Evolutionary conservation across 805 yeast species (phyloP).

Genomic region (Lipomyces japonicus): DNA sequence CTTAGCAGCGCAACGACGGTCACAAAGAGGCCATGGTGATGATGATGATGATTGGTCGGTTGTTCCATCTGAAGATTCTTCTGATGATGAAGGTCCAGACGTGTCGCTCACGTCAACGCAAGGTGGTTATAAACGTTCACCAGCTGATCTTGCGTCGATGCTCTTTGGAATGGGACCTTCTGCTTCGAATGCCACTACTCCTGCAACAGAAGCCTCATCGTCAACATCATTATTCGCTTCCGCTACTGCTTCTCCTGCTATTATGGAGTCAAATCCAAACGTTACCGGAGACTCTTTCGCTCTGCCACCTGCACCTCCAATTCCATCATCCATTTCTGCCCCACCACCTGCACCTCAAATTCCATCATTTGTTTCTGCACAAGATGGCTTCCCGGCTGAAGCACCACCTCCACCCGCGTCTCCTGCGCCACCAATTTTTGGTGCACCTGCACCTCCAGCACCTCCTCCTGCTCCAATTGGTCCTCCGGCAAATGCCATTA

Average conservation of each 20-base stretch:
- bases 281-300: slow-evolving; percentile 34
- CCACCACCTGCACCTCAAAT: slow-evolving; percentile 38
- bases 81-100: slow-evolving; percentile 36
- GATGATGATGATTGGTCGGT: slow-evolving; percentile 39
- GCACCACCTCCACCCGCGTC: slow-evolving; percentile 46
- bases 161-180: slow-evolving; percentile 42
- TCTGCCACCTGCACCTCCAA: slow-evolving; percentile 35
- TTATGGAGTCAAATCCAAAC: no score
- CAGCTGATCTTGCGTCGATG: slow-evolving; percentile 42
- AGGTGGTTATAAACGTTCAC: slow-evolving; percentile 39
- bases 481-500: slow-evolving; percentile 37
- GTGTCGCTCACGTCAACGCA: slow-evolving; percentile 29
- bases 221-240: slow-evolving; percentile 30
- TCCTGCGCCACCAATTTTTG: slow-evolving; percentile 39
- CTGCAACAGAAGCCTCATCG: no score
- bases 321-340: slow-evolving; percentile 1
- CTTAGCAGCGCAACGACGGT: slow-evolving; percentile 36
- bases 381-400: slow-evolving; percentile 38
- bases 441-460: slow-evolving; percentile 36
- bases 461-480: slow-evolving; percentile 40
- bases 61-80: slow-evolving; percentile 32
- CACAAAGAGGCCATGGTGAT: slow-evolving; percentile 36
- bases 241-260: slow-evolving; percentile 33
- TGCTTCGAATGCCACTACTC: slow-evolving; percentile 15
- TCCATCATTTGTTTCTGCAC: slow-evolving; percentile 34